Percentiles rank a stretch among this genome's conserved stretches.
These are phyloP conservation scores for Collybia nuda DNA, from an alignment of 768 basidiomycete genomes.

Conservation along the genomic window DNA sequence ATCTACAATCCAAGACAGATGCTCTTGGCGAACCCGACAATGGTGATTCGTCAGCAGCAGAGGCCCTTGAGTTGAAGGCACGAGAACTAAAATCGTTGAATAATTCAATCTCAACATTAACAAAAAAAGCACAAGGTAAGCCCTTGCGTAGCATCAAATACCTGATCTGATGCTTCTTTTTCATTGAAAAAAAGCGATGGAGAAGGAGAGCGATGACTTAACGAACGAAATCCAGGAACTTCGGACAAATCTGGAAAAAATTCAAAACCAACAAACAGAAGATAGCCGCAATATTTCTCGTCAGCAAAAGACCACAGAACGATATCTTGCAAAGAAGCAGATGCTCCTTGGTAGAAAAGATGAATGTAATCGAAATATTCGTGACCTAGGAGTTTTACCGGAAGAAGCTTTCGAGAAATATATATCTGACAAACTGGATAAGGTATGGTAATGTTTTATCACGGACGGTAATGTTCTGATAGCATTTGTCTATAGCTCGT, in stretches of 20 bases:
- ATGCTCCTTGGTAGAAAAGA: constrained; percentile 84
- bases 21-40: constrained; percentile 61
- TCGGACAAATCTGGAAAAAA: constrained; percentile 62
- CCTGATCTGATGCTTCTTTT: background rate
- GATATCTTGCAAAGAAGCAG: constrained; percentile 90
- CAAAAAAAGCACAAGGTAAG: constrained; percentile 62
- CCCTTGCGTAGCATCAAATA: background rate
- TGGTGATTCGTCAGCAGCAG: constrained; percentile 55
- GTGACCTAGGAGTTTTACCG: constrained; percentile 93
- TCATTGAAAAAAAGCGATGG: constrained; percentile 66
- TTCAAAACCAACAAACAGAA: constrained; percentile 82
- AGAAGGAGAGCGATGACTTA: constrained; percentile 69
- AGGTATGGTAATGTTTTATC: constrained; percentile 46
- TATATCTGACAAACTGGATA: constrained; percentile 82
- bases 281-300: constrained; percentile 85
- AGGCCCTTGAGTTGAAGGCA: constrained; percentile 65
- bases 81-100: constrained; percentile 72
- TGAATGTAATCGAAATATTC: constrained; percentile 92
- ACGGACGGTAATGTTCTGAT: background rate
- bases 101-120: constrained; percentile 61
- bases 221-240: constrained; percentile 66
- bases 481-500: constrained; percentile 72
- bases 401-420: constrained; percentile 98
- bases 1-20: constrained; percentile 76
- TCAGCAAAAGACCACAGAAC: constrained; percentile 93